Percentiles rank a stretch among this genome's conserved stretches.
phyloP scores from a whole-genome alignment of 179 eudicot species.

The Corrigiola litoralis region DNA sequence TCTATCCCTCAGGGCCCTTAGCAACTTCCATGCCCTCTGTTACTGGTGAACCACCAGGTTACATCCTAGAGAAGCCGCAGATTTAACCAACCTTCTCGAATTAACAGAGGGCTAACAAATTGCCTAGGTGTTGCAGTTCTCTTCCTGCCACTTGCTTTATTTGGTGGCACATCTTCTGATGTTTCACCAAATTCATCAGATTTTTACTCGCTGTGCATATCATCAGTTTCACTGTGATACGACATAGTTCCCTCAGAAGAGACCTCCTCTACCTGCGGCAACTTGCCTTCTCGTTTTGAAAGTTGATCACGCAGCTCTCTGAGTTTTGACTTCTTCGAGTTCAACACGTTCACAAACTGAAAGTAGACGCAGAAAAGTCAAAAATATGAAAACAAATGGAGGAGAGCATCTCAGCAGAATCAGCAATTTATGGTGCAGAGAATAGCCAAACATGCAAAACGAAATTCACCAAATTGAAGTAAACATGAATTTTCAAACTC shows the following conservation, averaged over 20 bases:
- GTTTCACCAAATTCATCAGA: conserved; percentile 28
- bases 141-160: conserved; percentile 43
- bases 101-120: no score
- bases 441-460: neutral
- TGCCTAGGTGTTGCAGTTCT: conserved; percentile 17
- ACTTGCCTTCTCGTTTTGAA: conserved; percentile 42
- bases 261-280: conserved; percentile 47
- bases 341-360: conserved; percentile 78
- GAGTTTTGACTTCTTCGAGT: conserved; percentile 85
- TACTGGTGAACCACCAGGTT: no score
- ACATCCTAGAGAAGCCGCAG: no score
- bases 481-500: no score
- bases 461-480: no score
- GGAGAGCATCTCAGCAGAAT: neutral
- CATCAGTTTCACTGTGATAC: conserved; percentile 47
- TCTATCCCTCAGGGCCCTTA: no score
- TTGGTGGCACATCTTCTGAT: conserved; percentile 34
- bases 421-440: neutral
- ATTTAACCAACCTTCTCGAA: no score
- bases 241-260: conserved; percentile 66
- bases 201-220: conserved; percentile 34
- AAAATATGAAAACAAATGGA: neutral
- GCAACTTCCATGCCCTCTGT: no score
- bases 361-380: conserved; percentile 4
- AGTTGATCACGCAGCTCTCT: conserved; percentile 68